phyloP scores from a whole-genome alignment of 2,329 filamentous ascomycete species.

The Emericellopsis atlantica region DNA sequence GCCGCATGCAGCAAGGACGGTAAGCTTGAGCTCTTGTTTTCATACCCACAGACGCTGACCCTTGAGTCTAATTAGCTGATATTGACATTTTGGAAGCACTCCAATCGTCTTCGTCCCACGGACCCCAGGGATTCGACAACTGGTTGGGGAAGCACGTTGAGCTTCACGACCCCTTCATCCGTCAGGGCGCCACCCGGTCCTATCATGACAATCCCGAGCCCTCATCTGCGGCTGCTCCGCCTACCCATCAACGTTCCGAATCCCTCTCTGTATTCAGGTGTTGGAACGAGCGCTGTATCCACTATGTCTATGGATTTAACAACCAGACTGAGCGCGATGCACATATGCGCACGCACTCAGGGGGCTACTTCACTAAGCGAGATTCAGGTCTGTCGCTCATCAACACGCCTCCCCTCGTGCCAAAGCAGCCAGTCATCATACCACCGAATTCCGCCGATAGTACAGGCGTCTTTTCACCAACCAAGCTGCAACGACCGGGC shows the following conservation, averaged over 20 bases:
- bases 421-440: not conserved
- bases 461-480: not conserved
- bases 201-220: not conserved
- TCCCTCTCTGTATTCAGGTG: conserved; percentile 31
- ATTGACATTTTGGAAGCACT: conserved; percentile 18
- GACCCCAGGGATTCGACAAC: conserved; percentile 31
- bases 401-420: conserved; percentile 3
- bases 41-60: not conserved
- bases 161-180: conserved; percentile 32
- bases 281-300: conserved; percentile 38
- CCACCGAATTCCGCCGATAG: not conserved
- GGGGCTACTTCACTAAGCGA: conserved; percentile 17
- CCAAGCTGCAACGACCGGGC: conserved; percentile 1
- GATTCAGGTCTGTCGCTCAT: conserved; percentile 29
- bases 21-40: not conserved
- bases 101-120: conserved; percentile 14
- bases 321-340: conserved; percentile 36
- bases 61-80: conserved; percentile 8
- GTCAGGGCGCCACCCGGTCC: conserved; percentile 1
- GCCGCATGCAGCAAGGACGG: conserved; percentile 26
- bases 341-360: conserved; percentile 33
- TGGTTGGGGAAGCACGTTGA: conserved; percentile 42
- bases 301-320: conserved; percentile 46
- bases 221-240: not conserved
- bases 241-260: not conserved